Conservation (phyloP, 1,284 basidiomycete species). For the Thecaphora frezii region DNA sequence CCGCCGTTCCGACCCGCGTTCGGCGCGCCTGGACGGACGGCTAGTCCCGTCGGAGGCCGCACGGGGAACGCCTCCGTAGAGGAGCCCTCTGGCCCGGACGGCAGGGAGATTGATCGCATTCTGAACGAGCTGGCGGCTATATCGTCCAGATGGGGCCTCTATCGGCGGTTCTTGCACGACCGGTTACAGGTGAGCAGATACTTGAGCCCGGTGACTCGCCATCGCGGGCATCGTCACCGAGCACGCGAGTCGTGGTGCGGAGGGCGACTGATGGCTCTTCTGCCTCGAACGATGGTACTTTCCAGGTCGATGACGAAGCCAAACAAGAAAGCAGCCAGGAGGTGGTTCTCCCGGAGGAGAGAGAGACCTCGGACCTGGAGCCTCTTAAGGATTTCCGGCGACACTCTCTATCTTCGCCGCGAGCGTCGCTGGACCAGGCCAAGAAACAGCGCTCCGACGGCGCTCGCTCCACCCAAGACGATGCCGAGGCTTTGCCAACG, state of each 20-base stretch:
- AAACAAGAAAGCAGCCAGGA: not conserved
- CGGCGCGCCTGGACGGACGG: slow-evolving; percentile 52
- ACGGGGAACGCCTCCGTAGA: slow-evolving; percentile 49
- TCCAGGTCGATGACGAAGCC: slow-evolving; percentile 14
- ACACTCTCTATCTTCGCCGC: slow-evolving; percentile 11
- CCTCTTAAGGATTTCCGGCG: slow-evolving; percentile 32
- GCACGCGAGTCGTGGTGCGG: no score
- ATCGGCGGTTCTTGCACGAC: slow-evolving; percentile 80
- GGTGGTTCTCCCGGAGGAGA: slow-evolving; percentile 12
- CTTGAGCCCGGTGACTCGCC: no score
- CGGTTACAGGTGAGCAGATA: slow-evolving; percentile 66
- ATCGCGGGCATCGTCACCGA: no score
- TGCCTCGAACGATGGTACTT: slow-evolving; percentile 72
- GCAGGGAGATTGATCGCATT: slow-evolving; percentile 84
- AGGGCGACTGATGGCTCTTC: slow-evolving; percentile 86
- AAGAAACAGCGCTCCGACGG: not conserved
- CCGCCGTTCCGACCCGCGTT: slow-evolving; percentile 60
- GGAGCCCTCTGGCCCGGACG: slow-evolving; percentile 74
- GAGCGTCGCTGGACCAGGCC: not conserved
- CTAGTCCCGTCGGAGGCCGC: slow-evolving; percentile 61
- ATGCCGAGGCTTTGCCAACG: not conserved
- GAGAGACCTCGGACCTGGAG: slow-evolving; percentile 22
- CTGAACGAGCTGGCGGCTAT: slow-evolving; percentile 84
- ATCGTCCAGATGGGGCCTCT: slow-evolving; percentile 86
- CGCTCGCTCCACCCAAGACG: not conserved